phyloP scores from a whole-genome alignment of 176 grass and related monocot genomes.

The Triticum urartu region DNA sequence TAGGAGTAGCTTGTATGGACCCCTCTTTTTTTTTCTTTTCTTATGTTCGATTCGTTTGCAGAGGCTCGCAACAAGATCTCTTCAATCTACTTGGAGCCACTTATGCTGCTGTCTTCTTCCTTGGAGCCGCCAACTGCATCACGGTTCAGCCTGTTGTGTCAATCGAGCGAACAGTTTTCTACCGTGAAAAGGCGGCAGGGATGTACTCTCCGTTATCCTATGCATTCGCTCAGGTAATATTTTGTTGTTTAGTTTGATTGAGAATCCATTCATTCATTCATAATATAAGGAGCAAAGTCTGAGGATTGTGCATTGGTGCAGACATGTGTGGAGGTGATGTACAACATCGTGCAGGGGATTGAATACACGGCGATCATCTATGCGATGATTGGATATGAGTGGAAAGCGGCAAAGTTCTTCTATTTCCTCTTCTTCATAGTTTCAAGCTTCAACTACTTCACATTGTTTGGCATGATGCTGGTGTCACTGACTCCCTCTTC shows the following conservation, averaged over 20 bases:
- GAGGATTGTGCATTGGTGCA: conserved; percentile 20
- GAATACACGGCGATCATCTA: conserved; percentile 70
- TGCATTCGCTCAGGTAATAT: conserved; percentile 72
- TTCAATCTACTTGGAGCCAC: conserved; percentile 72
- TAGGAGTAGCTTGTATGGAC: not conserved
- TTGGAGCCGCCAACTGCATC: conserved; percentile 64
- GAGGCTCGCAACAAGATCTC: conserved; percentile 66
- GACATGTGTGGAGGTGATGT: conserved; percentile 68
- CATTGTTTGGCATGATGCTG: conserved; percentile 78
- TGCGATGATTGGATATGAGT: conserved; percentile 78
- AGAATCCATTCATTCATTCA: not conserved
- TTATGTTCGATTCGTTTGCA: conserved; percentile 31
- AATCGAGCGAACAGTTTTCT: conserved; percentile 80
- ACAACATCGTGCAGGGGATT: conserved; percentile 53
- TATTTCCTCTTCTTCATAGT: conserved; percentile 81
- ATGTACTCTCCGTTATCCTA: conserved; percentile 94
- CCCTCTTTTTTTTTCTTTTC: not conserved
- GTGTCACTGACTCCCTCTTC: conserved; percentile 62
- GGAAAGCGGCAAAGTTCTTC: conserved; percentile 62
- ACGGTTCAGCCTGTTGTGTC: conserved; percentile 72
- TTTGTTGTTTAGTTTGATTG: not conserved
- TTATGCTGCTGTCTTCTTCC: conserved; percentile 78
- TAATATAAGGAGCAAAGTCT: not conserved
- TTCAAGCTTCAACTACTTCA: conserved; percentile 76
- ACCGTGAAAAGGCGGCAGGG: conserved; percentile 87